Base-by-base conservation (phyloP, 805 yeast genomes). In the Candida railenensis region DNA sequence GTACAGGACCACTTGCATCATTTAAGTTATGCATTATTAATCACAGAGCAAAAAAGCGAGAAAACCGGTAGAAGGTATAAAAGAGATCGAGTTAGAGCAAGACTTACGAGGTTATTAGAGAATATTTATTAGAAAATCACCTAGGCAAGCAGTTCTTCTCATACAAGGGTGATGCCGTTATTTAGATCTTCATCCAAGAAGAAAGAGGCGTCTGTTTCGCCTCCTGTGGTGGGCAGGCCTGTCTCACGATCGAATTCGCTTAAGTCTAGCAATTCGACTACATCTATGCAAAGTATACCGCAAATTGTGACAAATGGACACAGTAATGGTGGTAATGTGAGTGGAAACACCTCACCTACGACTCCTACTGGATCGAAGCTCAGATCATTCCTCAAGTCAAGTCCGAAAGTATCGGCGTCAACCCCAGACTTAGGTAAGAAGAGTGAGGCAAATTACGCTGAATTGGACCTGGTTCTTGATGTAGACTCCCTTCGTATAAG, bases 231-330 rank as follows among this genome's bases (percentile, higher is more conserved):
- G 38, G 36, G 39, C 39, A 34, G 21, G 39, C 48, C 32, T 32
- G 42, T 48, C 19, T 47, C 54, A 4, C 22, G 55, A 42, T 40
- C 52, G 4, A 46, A 37, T 28, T 52, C 57, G 0, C n/a, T 44
- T 3, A 34, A 19, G 16, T 48, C 53, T 2, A 22, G 42, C 15
- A 45, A 28, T 19, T 52, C 55, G 15, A 21, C 34, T 11, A 15
- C 33, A 8, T 18, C 19, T 14, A 36, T 7, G 16, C 40, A 22
- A 5, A 19, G 40, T 37, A 5, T 18, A 34, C 37, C 30, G 30
- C 30, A 25, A 25, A 25, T 25, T 25, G 30, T 11, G 9, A 25
- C 30, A 25, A 25, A 25, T 25, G 30, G 5, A 7, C 11, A 5
- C 30, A 25, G 11, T 5, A 25, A 25, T 11, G 30, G 30, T 11